These are phyloP conservation scores for Penicillium daleae DNA, from an alignment of 495 filamentous ascomycete species.

Conservation along the genomic window DNA sequence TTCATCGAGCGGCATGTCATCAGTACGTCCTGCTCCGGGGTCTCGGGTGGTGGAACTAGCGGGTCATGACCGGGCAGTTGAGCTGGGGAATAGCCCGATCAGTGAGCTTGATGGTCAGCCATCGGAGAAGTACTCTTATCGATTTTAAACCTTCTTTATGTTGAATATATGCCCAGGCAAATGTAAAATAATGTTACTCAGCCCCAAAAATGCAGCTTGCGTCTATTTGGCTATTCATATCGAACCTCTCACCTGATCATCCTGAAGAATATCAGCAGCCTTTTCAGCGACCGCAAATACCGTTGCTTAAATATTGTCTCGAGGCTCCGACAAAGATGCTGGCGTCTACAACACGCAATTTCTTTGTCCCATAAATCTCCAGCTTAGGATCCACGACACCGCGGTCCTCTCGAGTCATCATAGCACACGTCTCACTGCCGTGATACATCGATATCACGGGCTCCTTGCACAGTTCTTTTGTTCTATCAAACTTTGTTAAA, in stretches of 20 bases:
- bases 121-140: slow-evolving; percentile 1
- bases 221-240: neutral
- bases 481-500: slow-evolving; percentile 13
- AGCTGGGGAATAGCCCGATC: slow-evolving; percentile 19
- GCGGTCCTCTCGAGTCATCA: slow-evolving; percentile 53
- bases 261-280: slow-evolving; percentile 54
- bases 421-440: slow-evolving; percentile 47
- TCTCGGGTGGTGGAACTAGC: slow-evolving; percentile 16
- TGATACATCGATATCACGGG: slow-evolving; percentile 38
- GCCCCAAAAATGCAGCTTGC: neutral
- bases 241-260: neutral
- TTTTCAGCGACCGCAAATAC: slow-evolving; percentile 60
- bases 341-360: slow-evolving; percentile 56
- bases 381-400: slow-evolving; percentile 44
- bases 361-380: slow-evolving; percentile 51
- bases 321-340: slow-evolving; percentile 51
- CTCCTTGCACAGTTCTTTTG: slow-evolving; percentile 17
- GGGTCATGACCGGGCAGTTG: slow-evolving; percentile 10
- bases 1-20: slow-evolving; percentile 5
- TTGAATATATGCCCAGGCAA: neutral
- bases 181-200: neutral
- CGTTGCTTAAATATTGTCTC: slow-evolving; percentile 50
- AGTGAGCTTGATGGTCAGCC: slow-evolving; percentile 4
- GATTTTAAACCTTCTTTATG: neutral
- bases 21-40: slow-evolving; percentile 20